A percentile compares a stretch with the other conserved stretches of the same genome.
Evolutionary conservation across 805 yeast genomes (phyloP).

Genomic region (Candida ulmi): DNA sequence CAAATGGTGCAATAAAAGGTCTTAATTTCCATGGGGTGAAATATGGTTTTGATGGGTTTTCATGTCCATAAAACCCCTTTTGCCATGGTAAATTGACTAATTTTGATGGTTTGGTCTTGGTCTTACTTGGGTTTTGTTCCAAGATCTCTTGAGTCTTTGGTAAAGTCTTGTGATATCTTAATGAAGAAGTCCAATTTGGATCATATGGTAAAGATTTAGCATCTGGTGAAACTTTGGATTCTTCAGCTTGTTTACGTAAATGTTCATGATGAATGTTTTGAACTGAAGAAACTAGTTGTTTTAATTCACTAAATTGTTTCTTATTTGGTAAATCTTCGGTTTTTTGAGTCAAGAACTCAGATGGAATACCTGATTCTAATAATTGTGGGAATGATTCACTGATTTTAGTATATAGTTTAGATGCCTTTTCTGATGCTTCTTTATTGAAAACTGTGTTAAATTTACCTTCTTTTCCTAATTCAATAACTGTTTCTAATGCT

Average conservation of each 20-base stretch:
- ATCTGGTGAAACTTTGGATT: constrained; percentile 12
- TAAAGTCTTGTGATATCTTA: constrained; percentile 37
- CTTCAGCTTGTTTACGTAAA: background rate
- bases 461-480: constrained; percentile 11
- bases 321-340: constrained; percentile 14
- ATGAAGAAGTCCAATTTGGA: constrained; percentile 44
- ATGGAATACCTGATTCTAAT: constrained; percentile 4
- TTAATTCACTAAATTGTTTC: constrained; percentile 24
- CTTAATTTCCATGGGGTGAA: constrained; percentile 98
- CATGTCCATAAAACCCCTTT: constrained; percentile 70
- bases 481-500: constrained; percentile 12
- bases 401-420: constrained; percentile 10
- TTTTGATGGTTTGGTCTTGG: background rate
- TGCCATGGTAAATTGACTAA: constrained; percentile 76
- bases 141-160: constrained; percentile 43
- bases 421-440: constrained; percentile 20
- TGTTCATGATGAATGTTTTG: constrained; percentile 15
- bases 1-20: constrained; percentile 88
- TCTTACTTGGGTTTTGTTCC: constrained; percentile 39
- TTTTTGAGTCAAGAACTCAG: background rate
- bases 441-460: constrained; percentile 8
- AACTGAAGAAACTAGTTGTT: constrained; percentile 17
- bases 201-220: constrained; percentile 30
- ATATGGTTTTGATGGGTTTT: constrained; percentile 70
- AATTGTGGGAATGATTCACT: background rate